Percentiles rank a stretch among this genome's conserved stretches.
Evolutionary conservation across 1,284 basidiomycete species (phyloP).

Genomic region (Puccinia coronata): DNA sequence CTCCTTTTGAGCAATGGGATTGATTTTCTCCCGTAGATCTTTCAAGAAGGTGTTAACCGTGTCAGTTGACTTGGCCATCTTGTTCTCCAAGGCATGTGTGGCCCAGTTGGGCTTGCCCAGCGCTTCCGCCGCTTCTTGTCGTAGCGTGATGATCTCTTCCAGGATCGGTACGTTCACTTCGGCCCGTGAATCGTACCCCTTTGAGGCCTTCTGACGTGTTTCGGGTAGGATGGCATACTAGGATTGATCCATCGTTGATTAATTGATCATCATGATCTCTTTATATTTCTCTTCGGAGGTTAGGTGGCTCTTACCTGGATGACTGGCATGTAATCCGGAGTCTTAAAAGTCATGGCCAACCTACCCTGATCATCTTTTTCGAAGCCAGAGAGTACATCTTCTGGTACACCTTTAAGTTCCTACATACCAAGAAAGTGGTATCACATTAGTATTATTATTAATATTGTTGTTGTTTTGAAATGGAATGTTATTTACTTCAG

Average conservation of each 20-base stretch:
- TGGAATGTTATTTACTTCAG: slow-evolving; percentile 59
- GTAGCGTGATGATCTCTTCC: slow-evolving; percentile 68
- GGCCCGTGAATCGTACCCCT: slow-evolving; percentile 70
- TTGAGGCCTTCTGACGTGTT: slow-evolving; percentile 68
- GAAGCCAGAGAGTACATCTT: slow-evolving; percentile 74
- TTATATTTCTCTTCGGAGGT: background rate
- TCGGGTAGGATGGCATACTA: slow-evolving; percentile 72
- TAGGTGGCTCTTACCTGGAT: slow-evolving; percentile 58
- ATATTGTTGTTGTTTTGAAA: background rate
- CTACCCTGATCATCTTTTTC: slow-evolving; percentile 60
- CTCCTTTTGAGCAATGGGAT: slow-evolving; percentile 71
- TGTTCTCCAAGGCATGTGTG: slow-evolving; percentile 75
- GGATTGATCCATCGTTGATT: too few relatives aligned
- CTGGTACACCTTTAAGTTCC: slow-evolving; percentile 75
- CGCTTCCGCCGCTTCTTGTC: slow-evolving; percentile 68
- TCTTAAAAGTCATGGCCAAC: slow-evolving; percentile 66
- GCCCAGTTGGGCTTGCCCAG: slow-evolving; percentile 78
- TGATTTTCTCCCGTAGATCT: slow-evolving; percentile 72
- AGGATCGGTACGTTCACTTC: slow-evolving; percentile 71
- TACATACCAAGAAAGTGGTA: slow-evolving; percentile 57
- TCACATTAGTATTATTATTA: background rate
- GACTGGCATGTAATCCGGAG: slow-evolving; percentile 74
- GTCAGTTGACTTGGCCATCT: slow-evolving; percentile 75
- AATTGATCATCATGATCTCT: too few relatives aligned
- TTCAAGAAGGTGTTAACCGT: slow-evolving; percentile 69